Percentiles rank a stretch among this genome's conserved stretches.
Evolutionary conservation across 2,329 filamentous ascomycete species (phyloP).

Genomic region (Aspergillus sp.): DNA sequence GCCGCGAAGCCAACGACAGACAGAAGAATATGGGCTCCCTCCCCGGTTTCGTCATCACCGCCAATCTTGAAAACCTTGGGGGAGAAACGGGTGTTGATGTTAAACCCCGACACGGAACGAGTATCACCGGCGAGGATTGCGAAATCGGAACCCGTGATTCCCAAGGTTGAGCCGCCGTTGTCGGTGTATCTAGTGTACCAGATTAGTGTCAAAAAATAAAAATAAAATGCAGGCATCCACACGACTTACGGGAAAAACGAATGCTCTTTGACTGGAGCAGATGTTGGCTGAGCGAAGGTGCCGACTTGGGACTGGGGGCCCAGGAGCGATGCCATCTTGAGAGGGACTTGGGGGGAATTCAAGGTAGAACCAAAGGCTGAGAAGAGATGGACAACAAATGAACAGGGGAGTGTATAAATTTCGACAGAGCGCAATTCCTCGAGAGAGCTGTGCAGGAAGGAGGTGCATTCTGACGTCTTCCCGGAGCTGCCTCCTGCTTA

Average conservation of each 20-base stretch:
- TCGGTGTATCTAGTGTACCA: slow-evolving; percentile 63
- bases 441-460: background rate
- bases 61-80: slow-evolving; percentile 98
- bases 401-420: slow-evolving; percentile 8
- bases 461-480: slow-evolving; percentile 24
- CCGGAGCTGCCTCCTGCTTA: slow-evolving; percentile 31
- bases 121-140: slow-evolving; percentile 96
- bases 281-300: slow-evolving; percentile 48
- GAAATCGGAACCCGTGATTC: slow-evolving; percentile 89
- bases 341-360: slow-evolving; percentile 1
- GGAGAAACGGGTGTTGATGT: slow-evolving; percentile 92
- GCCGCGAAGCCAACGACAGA: slow-evolving; percentile 94
- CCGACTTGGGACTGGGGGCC: slow-evolving; percentile 41
- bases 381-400: background rate
- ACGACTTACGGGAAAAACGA: slow-evolving; percentile 78
- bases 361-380: slow-evolving; percentile 1
- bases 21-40: slow-evolving; percentile 76
- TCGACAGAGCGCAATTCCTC: slow-evolving; percentile 3
- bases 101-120: slow-evolving; percentile 90
- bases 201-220: slow-evolving; percentile 6
- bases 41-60: slow-evolving; percentile 74
- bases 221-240: background rate
- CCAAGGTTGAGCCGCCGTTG: slow-evolving; percentile 93
- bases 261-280: slow-evolving; percentile 51
- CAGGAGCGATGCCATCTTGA: slow-evolving; percentile 47